phyloP scores from a whole-genome alignment of 495 filamentous ascomycete species.

The Penicillium paradoxum region DNA sequence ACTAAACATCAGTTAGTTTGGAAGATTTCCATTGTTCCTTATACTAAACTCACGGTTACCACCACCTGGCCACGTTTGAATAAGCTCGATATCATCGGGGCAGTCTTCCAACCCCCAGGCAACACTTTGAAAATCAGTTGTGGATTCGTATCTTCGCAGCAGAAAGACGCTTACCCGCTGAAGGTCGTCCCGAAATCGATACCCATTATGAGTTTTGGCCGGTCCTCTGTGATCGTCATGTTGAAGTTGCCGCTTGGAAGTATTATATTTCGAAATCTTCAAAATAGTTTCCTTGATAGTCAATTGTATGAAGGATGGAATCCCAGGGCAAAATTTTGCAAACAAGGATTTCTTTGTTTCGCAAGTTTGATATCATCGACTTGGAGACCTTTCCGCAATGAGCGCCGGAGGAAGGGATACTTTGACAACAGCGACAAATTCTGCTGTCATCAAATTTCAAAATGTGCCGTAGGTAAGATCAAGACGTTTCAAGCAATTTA shows the following conservation, averaged over 20 bases:
- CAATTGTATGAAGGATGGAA: too few species aligned
- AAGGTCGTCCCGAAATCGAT: slow-evolving; percentile 50
- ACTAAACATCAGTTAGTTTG: slow-evolving; percentile 5
- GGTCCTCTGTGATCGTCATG: neutral
- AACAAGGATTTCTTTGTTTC: neutral
- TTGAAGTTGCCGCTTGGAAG: neutral
- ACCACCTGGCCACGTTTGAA: slow-evolving; percentile 32
- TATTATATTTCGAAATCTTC: neutral
- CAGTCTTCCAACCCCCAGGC: slow-evolving; percentile 23
- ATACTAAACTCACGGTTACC: slow-evolving; percentile 18
- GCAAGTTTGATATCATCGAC: slow-evolving; percentile 3
- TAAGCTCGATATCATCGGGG: slow-evolving; percentile 26
- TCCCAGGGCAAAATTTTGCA: too few species aligned
- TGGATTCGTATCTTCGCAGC: too few species aligned
- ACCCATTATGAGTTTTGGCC: slow-evolving; percentile 27
- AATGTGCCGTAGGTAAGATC: too few species aligned
- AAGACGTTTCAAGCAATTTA: too few species aligned
- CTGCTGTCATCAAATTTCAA: neutral
- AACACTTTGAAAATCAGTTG: slow-evolving; percentile 17
- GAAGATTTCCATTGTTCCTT: neutral
- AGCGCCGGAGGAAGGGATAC: neutral
- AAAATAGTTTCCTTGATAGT: too few species aligned
- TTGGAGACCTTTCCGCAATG: neutral
- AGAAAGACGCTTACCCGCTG: slow-evolving; percentile 26
- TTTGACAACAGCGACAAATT: neutral